Base-by-base conservation (phyloP, 441 rosid genomes). In the Mallotus japonicus region DNA sequence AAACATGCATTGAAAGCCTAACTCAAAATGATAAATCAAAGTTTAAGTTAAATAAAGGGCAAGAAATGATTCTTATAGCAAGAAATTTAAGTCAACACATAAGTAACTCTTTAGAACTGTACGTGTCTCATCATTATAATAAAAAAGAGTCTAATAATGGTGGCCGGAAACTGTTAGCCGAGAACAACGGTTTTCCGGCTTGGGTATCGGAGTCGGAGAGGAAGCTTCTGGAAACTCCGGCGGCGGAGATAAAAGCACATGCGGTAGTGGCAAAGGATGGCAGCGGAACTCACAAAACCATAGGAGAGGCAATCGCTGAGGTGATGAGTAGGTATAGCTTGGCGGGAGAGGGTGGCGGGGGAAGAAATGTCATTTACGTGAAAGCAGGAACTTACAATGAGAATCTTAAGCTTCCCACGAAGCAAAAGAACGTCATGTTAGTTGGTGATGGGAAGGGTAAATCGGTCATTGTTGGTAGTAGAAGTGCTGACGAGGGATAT, bases 361-460 rank as follows among this genome's bases (percentile, higher is more conserved):
- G 44, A 83, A 89, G 79, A 86, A 72, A 82, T 77, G 84, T 93
- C 79, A 86, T 93, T 50, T 92, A 88, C 28, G 76, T 92, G 60
- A 83, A 81, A 4, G 81, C 86, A 0, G 98, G 97, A 24, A 85
- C 89, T 24, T 93, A 92, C 61, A 77, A 87, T 24, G 98, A 93
- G 80, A 85, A 87, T 37, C 67, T 93, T 2, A 74, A 85, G 42
- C 75, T 93, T 60, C 73, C 86, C 1, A 87, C 85, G 77, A 88
- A 71, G 47, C 87, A 88, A 77, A 80, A 76, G 20, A 85, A 87
- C 70, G 75, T 93, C 4, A 86, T 93, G 92, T 85, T 93, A 74
- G 77, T 92, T 3, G 97, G 98, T 3, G 98, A 92, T 3, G 98
- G 98, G 22, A 92, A 88, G 67, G 89, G 85, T 67, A 87, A 79